These are phyloP conservation scores for Trichoderma cornu-damae DNA, from an alignment of 2,329 filamentous ascomycete species.

Conservation along the genomic window DNA sequence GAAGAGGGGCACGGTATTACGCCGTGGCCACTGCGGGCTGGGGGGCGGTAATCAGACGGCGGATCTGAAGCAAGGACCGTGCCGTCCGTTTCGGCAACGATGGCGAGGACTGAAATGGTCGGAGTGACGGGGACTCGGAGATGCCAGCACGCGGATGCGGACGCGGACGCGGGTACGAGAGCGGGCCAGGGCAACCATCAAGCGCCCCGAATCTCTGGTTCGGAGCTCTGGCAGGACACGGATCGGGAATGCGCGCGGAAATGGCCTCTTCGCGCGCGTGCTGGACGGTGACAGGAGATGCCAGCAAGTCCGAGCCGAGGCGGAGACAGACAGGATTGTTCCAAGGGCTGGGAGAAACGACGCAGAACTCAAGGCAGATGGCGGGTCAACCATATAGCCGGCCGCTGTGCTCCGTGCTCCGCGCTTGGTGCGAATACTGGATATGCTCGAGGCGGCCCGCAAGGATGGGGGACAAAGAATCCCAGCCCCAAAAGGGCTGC, in stretches of 20 bases:
- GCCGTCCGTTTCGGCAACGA: not conserved
- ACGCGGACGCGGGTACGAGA: slow-evolving; percentile 6
- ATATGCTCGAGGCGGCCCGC: not conserved
- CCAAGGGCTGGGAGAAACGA: slow-evolving; percentile 5
- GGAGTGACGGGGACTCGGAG: slow-evolving; percentile 10
- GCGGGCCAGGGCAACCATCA: slow-evolving; percentile 10
- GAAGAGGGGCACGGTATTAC: slow-evolving; percentile 5
- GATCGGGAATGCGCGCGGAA: slow-evolving; percentile 3
- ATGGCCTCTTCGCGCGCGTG: slow-evolving; percentile 9
- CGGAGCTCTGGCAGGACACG: not conserved
- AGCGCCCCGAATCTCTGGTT: not conserved
- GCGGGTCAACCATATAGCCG: slow-evolving; percentile 11
- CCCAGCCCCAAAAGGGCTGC: not conserved
- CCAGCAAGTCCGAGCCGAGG: not conserved
- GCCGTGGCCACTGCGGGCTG: slow-evolving; percentile 2
- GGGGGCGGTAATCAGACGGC: not conserved
- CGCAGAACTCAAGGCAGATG: slow-evolving; percentile 2
- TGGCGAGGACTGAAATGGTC: slow-evolving; percentile 4
- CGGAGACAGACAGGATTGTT: slow-evolving; percentile 6
- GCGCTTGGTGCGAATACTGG: not conserved
- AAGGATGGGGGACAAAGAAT: not conserved
- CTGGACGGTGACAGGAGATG: not conserved
- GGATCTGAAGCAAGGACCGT: slow-evolving; percentile 5
- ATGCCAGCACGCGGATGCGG: not conserved
- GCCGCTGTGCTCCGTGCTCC: slow-evolving; percentile 11